Conservation (phyloP, 164 flowering plant species). For the Liquidambar formosana region DNA sequence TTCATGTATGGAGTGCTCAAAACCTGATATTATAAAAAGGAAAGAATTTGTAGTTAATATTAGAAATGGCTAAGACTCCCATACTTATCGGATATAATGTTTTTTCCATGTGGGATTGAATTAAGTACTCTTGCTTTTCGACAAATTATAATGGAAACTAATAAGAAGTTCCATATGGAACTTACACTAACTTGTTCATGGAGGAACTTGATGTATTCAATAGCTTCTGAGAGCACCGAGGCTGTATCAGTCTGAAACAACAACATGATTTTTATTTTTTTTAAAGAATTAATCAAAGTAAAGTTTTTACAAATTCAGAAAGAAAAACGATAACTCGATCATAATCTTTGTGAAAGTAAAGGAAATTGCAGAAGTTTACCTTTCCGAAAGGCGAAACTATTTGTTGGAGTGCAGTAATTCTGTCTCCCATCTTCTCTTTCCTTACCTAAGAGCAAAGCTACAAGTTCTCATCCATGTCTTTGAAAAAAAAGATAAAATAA, state of each 20-base stretch:
- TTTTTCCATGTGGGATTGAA: background rate
- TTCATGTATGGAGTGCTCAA: slow-evolving; percentile 73
- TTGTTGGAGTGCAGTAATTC: slow-evolving; percentile 99
- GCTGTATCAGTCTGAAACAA: slow-evolving; percentile 51
- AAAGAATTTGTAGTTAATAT: background rate
- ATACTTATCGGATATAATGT: too few relatives aligned
- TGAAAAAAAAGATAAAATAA: background rate
- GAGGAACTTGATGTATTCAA: slow-evolving; percentile 83
- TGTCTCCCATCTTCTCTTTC: slow-evolving; percentile 99
- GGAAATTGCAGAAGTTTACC: slow-evolving; percentile 38
- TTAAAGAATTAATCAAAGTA: too few relatives aligned
- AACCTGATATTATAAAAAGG: slow-evolving; percentile 34
- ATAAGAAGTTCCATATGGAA: slow-evolving; percentile 6
- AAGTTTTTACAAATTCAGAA: slow-evolving; percentile 1
- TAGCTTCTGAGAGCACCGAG: slow-evolving; percentile 80
- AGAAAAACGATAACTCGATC: slow-evolving; percentile 10
- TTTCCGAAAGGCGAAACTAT: slow-evolving; percentile 99
- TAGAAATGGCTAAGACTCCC: background rate
- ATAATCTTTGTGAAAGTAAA: slow-evolving; percentile 15
- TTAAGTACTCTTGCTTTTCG: too few relatives aligned
- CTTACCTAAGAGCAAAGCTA: slow-evolving; percentile 53
- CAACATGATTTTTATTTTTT: background rate
- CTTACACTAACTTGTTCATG: slow-evolving; percentile 83
- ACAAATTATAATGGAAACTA: too few relatives aligned
- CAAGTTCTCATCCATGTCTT: slow-evolving; percentile 11